Conservation (phyloP, 1,284 basidiomycete genomes). For the Moniliophthora roreri region DNA sequence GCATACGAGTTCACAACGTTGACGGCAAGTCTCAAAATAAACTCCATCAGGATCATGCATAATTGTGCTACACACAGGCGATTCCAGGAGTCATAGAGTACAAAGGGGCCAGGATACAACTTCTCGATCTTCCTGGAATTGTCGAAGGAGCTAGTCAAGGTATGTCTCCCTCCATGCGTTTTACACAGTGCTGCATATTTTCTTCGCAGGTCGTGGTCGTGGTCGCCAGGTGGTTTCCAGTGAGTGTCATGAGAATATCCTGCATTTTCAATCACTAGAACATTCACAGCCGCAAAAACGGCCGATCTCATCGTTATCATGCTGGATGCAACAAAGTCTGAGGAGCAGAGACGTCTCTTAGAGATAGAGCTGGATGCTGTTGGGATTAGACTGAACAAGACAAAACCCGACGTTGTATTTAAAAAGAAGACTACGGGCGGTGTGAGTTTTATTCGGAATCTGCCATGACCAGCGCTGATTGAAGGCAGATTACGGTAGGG, state of each 20-base stretch:
- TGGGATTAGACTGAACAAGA: conserved; percentile 91
- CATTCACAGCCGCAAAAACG: conserved; percentile 79
- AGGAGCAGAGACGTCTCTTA: conserved; percentile 85
- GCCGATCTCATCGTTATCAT: conserved; percentile 95
- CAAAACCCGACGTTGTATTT: conserved; percentile 85
- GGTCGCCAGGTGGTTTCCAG: conserved; percentile 78
- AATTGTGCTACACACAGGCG: conserved; percentile 46
- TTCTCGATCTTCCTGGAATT: conserved; percentile 96
- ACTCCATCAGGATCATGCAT: not conserved
- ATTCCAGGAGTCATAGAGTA: conserved; percentile 96
- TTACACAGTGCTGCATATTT: not conserved
- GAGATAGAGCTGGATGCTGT: conserved; percentile 96
- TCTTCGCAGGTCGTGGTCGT: not conserved
- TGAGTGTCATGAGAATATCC: conserved; percentile 28
- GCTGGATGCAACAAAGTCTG: conserved; percentile 96
- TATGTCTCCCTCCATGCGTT: conserved; percentile 12
- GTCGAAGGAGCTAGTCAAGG: conserved; percentile 95
- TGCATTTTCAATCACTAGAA: conserved; percentile 8
- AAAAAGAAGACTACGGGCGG: conserved; percentile 90
- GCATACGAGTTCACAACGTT: conserved; percentile 97
- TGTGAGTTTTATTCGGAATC: conserved; percentile 45
- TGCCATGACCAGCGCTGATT: not conserved
- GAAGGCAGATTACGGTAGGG: conserved; percentile 51
- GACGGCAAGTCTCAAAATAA: conserved; percentile 54
- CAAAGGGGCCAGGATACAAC: conserved; percentile 89